These are phyloP conservation scores for Eucalyptus victrix DNA, from an alignment of 345 rosid genomes.

Conservation along the genomic window DNA sequence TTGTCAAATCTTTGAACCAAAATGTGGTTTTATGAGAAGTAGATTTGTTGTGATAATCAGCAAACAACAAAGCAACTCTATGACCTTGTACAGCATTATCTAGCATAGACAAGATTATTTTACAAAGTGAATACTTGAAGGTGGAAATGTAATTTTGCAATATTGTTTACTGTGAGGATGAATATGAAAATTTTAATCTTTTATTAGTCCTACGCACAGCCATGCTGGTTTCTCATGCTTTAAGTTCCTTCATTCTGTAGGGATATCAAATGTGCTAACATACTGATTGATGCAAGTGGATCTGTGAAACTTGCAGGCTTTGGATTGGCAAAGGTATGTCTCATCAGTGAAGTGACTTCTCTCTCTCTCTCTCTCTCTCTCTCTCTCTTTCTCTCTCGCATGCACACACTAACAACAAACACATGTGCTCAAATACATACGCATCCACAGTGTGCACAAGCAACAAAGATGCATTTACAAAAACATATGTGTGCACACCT, in stretches of 20 bases:
- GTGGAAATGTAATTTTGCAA: not conserved
- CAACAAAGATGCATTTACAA: not conserved
- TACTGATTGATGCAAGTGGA: slow-evolving; percentile 14
- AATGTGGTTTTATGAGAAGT: not conserved
- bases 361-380: not conserved
- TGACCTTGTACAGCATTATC: not conserved
- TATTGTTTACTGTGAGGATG: not conserved
- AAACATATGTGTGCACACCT: not conserved
- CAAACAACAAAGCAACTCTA: not conserved
- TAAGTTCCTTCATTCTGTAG: not conserved
- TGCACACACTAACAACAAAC: fast-evolving
- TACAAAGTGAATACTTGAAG: not conserved
- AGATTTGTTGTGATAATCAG: not conserved
- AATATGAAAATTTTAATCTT: not conserved
- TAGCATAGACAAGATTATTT: not conserved
- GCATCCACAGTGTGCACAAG: not conserved
- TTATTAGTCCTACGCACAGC: not conserved
- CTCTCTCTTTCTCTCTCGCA: not conserved
- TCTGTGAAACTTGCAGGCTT: slow-evolving; percentile 28
- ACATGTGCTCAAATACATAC: not conserved
- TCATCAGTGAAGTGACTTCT: not conserved
- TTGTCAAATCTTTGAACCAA: not conserved
- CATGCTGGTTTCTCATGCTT: not conserved
- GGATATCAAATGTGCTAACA: slow-evolving; percentile 34
- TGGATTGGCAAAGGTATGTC: slow-evolving; percentile 21